Percentiles rank a stretch among this genome's conserved stretches.
These are phyloP conservation scores for Xanthoconium stramineum DNA, from an alignment of 768 basidiomycete genomes.

Conservation along the genomic window DNA sequence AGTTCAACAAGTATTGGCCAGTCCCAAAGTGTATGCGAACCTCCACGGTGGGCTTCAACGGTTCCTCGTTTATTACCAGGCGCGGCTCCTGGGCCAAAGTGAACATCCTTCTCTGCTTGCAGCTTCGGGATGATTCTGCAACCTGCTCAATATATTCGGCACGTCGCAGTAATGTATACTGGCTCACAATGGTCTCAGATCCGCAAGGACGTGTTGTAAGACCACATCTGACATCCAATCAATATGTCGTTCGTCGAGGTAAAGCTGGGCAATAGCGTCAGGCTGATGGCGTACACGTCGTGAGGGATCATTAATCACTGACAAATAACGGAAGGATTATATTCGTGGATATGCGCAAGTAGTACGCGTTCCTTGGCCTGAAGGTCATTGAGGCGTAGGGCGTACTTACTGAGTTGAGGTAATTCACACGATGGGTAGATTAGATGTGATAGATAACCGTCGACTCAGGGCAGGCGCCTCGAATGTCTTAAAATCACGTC, in stretches of 20 bases:
- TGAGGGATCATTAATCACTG: conserved; percentile 17
- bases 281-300: not conserved
- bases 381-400: conserved; percentile 50
- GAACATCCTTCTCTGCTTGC: conserved; percentile 51
- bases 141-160: not conserved
- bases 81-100: conserved; percentile 36
- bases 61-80: conserved; percentile 61
- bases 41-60: conserved; percentile 83
- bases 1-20: not conserved
- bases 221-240: conserved; percentile 88
- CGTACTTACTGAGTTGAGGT: not conserved
- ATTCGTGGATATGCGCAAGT: conserved; percentile 74
- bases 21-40: conserved; percentile 34
- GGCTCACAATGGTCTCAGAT: conserved; percentile 67
- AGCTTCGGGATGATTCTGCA: conserved; percentile 67
- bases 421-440: conserved; percentile 21
- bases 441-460: conserved; percentile 22
- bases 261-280: conserved; percentile 47
- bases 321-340: conserved; percentile 80
- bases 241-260: conserved; percentile 84
- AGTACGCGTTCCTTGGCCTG: conserved; percentile 71
- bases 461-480: conserved; percentile 34
- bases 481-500: conserved; percentile 29
- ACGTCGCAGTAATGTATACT: not conserved
- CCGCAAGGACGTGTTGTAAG: conserved; percentile 76